phyloP scores from a whole-genome alignment of 2,329 filamentous ascomycete genomes.

The Penicillium sp. region DNA sequence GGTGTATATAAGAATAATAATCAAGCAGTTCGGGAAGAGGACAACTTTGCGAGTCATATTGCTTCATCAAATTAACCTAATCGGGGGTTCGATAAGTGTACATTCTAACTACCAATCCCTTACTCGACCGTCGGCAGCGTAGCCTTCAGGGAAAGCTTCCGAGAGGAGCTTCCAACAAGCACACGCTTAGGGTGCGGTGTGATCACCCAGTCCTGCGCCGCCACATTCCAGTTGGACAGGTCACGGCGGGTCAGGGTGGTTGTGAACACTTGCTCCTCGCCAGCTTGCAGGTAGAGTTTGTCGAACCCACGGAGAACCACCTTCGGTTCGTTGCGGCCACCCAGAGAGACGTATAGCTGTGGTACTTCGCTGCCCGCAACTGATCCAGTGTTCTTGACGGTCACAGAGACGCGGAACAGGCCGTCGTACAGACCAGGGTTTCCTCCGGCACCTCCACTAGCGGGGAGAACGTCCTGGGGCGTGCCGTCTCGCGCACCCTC shows the following conservation, averaged over 20 bases:
- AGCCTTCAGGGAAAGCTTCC: constrained; percentile 58
- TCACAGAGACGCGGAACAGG: constrained; percentile 55
- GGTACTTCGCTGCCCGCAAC: constrained; percentile 58
- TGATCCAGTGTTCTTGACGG: constrained; percentile 57
- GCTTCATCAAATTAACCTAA: background rate
- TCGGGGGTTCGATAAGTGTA: background rate
- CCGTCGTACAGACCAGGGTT: constrained; percentile 61
- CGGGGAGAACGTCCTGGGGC: constrained; percentile 61
- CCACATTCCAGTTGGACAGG: constrained; percentile 83
- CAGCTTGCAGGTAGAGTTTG: constrained; percentile 72
- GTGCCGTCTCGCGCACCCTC: constrained; percentile 56
- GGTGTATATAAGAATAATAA: background rate
- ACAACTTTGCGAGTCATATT: background rate
- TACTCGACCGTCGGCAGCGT: constrained; percentile 37
- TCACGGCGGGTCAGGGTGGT: constrained; percentile 78
- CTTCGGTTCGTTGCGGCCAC: constrained; percentile 72
- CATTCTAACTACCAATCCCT: background rate
- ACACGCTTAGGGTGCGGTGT: constrained; percentile 62
- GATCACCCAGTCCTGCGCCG: constrained; percentile 81
- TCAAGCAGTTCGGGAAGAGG: background rate
- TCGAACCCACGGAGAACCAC: constrained; percentile 80
- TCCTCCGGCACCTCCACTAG: constrained; percentile 64
- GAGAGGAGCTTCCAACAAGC: constrained; percentile 63
- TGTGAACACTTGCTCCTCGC: constrained; percentile 68
- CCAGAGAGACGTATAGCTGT: constrained; percentile 75